Evolutionary conservation across 1,284 basidiomycete genomes (phyloP), one percentile per base, ranked within the genome.

Genomic region (Chalciporus sp.): DNA sequence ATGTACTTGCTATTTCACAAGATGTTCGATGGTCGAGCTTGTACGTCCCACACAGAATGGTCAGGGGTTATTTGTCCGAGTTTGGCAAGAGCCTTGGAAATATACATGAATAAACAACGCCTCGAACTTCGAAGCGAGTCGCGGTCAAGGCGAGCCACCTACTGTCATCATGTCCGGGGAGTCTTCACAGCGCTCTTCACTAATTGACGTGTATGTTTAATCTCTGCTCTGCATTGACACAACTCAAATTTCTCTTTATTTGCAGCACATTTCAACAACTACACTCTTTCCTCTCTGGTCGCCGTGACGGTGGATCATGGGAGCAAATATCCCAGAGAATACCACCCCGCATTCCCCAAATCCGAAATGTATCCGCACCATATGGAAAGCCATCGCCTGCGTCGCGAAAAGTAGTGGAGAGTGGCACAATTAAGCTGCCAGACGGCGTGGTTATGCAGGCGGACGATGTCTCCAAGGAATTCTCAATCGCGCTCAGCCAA

Each of bases 381-480:
- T 92, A 88, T 64, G 86, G 86, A 39, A 79, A 73, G 53, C 89
- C 90, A 4, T 84, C 82, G 7, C 75, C 77, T 63, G 78, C 78
- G 67, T 92, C 90, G 29, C 79, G 79, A 64, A 84, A 81, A 70
- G 79, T 77, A 46, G 72, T 92, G 2, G 81, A 88, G 56, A 80
- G 78, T 52, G 88, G 86, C 45, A 78, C 80, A 0, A 80, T 91
- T 55, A 82, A 78, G 5, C 74, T 92, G 19, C 64, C 76, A 17
- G 89, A 92, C 66, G 86, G 83, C 7, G 77, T 83, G 17, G 73
- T 75, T 29, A 60, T 90, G 28, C 76, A 74, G 56, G 78, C 91
- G 41, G 86, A 88, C 55, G 79, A 84, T 14, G 77, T 79, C 40
- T 82, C 88, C 73, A 88, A 87, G 67, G 81, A 86, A 55, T 84